Evolutionary conservation across 2,329 filamentous ascomycete species (phyloP).

Genomic region (Colletotrichum sidae): DNA sequence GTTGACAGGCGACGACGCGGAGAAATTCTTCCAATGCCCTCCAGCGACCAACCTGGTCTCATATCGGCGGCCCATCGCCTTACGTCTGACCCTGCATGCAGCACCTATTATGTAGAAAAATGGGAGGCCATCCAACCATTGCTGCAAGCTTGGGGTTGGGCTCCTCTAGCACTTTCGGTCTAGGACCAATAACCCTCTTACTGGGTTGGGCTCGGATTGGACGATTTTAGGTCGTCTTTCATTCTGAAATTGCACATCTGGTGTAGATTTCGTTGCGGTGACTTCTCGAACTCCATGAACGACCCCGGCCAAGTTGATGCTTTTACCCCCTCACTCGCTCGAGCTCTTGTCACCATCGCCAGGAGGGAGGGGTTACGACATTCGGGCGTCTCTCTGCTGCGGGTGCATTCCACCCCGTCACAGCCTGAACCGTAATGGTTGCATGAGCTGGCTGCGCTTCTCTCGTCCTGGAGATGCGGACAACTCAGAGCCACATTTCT

Average conservation of each 20-base stretch:
- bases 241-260: not conserved
- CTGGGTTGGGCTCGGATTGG: constrained; percentile 37
- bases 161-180: constrained; percentile 13
- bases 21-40: constrained; percentile 37
- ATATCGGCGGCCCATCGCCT: constrained; percentile 38
- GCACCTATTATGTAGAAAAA: constrained; percentile 2
- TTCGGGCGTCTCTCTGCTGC: constrained; percentile 19
- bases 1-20: constrained; percentile 14
- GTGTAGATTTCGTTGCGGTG: constrained; percentile 15
- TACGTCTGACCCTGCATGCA: constrained; percentile 39
- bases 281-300: constrained; percentile 12
- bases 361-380: constrained; percentile 18
- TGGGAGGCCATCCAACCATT: constrained; percentile 4
- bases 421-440: constrained; percentile 36
- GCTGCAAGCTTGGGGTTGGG: constrained; percentile 20
- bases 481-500: constrained; percentile 38
- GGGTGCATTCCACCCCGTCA: constrained; percentile 21
- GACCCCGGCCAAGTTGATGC: constrained; percentile 26
- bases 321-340: constrained; percentile 13
- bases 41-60: constrained; percentile 11
- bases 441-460: constrained; percentile 36
- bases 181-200: constrained; percentile 36
- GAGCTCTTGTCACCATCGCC: not conserved
- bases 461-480: constrained; percentile 15
- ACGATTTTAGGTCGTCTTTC: constrained; percentile 14